These are phyloP conservation scores for Chaetomium cochliodes DNA, from an alignment of 495 filamentous ascomycete genomes.

Conservation along the genomic window DNA sequence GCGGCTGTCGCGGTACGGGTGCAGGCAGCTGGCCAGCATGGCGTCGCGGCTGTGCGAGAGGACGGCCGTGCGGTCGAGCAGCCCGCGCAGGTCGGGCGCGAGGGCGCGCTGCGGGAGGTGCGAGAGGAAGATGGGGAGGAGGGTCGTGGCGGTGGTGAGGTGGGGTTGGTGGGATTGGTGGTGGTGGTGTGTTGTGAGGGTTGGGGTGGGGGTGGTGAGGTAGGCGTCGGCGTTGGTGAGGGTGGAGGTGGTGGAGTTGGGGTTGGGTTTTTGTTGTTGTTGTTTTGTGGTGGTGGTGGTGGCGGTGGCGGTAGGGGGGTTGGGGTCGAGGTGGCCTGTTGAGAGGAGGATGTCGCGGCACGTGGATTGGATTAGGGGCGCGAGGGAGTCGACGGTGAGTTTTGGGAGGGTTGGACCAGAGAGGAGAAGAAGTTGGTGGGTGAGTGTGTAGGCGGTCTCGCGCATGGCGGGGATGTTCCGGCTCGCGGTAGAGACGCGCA, in stretches of 20 bases:
- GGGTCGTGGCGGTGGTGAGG: constrained; percentile 48
- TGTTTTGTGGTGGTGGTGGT: constrained; percentile 1
- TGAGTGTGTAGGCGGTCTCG: constrained; percentile 56
- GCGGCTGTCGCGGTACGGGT: constrained; percentile 61
- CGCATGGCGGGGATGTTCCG: constrained; percentile 58
- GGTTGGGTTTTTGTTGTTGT: constrained; percentile 24
- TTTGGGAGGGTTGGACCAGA: constrained; percentile 65
- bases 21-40: constrained; percentile 76
- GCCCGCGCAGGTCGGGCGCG: constrained; percentile 60
- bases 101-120: constrained; percentile 61
- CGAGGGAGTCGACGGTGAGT: constrained; percentile 57
- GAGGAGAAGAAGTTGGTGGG: constrained; percentile 55
- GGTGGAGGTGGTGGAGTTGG: constrained; percentile 14
- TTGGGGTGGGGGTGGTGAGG: constrained; percentile 32
- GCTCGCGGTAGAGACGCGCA: constrained; percentile 67
- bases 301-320: constrained; percentile 8
- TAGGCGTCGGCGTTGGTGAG: constrained; percentile 26
- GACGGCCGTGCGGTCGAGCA: constrained; percentile 77
- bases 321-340: constrained; percentile 35
- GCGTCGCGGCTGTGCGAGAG: constrained; percentile 61
- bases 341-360: constrained; percentile 63
- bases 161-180: constrained; percentile 24
- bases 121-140: constrained; percentile 62
- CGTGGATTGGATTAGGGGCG: constrained; percentile 55
- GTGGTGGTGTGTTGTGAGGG: constrained; percentile 51